Percentiles rank a stretch among this genome's conserved stretches.
phyloP scores from a whole-genome alignment of 176 grass and related monocot species.

The Tillandsia leiboldiana region DNA sequence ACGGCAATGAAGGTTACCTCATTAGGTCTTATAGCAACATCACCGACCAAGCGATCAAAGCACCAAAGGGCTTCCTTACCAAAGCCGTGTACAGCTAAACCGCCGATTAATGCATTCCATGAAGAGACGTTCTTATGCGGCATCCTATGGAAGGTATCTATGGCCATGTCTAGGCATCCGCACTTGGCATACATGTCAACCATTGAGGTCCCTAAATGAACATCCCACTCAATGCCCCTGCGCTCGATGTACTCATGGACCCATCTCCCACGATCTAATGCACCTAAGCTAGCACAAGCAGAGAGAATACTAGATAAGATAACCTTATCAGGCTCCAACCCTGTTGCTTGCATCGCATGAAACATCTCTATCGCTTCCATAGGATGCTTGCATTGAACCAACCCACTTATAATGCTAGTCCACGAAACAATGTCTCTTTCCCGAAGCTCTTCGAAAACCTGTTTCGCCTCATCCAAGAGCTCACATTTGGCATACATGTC shows the following conservation, averaged over 20 bases:
- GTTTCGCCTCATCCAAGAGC: constrained; percentile 20
- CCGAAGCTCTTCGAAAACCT: constrained; percentile 24
- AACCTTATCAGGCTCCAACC: constrained; percentile 30
- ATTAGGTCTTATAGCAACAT: constrained; percentile 19
- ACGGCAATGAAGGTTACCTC: constrained; percentile 35
- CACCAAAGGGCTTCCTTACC: constrained; percentile 21
- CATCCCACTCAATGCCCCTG: constrained; percentile 36
- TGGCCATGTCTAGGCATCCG: constrained; percentile 28
- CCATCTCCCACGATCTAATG: constrained; percentile 32
- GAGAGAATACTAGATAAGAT: constrained; percentile 37
- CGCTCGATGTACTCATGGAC: constrained; percentile 39
- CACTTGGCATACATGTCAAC: constrained; percentile 43
- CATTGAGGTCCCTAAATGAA: constrained; percentile 40
- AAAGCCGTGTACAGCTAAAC: constrained; percentile 29
- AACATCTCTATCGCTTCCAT: constrained; percentile 28
- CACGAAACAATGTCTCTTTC: constrained; percentile 37
- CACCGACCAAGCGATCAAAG: constrained; percentile 29
- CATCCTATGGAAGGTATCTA: constrained; percentile 34
- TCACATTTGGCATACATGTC: constrained; percentile 47
- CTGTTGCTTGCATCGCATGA: constrained; percentile 30
- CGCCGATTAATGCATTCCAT: constrained; percentile 46
- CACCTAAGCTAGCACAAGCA: constrained; percentile 33
- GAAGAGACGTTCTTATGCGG: constrained; percentile 33
- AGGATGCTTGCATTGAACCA: constrained; percentile 34
- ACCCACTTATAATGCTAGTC: constrained; percentile 37